Percentiles rank a stretch among this genome's conserved stretches.
Evolutionary conservation across 768 basidiomycete species (phyloP).

Genomic region (Aureoboletus auriporus): DNA sequence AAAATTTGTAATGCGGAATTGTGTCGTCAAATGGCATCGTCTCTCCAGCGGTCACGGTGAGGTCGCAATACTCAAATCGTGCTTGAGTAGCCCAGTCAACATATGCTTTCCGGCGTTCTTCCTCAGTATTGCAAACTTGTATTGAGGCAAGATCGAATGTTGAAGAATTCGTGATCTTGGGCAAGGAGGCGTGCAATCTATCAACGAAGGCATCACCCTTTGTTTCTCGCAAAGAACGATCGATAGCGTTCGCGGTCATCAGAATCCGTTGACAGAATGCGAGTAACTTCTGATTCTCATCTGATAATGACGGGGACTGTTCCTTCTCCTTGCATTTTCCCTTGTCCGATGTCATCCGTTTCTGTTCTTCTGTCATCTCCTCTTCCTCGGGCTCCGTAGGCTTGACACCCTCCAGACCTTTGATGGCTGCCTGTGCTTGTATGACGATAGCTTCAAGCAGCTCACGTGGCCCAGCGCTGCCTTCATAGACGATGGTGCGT

Average conservation of each 20-base stretch:
- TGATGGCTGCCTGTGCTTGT: constrained; percentile 89
- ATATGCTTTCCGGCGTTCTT: constrained; percentile 65
- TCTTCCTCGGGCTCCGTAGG: constrained; percentile 42
- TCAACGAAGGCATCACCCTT: constrained; percentile 87
- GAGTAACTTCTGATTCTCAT: constrained; percentile 76
- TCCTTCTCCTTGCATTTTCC: constrained; percentile 55
- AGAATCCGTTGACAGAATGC: constrained; percentile 86
- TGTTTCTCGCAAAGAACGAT: constrained; percentile 80
- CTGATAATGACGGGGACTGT: constrained; percentile 40
- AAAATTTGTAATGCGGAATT: constrained; percentile 75
- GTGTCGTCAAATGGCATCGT: constrained; percentile 42
- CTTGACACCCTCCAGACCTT: constrained; percentile 72
- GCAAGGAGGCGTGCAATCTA: constrained; percentile 70
- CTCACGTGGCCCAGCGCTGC: constrained; percentile 86
- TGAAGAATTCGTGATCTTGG: constrained; percentile 61
- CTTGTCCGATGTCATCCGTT: constrained; percentile 76
- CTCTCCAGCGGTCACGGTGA: constrained; percentile 45
- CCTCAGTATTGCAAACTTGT: constrained; percentile 55
- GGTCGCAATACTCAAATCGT: constrained; percentile 91
- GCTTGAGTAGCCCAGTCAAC: constrained; percentile 77
- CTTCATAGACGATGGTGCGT: constrained; percentile 84
- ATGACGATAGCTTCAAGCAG: constrained; percentile 88
- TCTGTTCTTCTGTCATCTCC: constrained; percentile 86
- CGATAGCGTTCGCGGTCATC: constrained; percentile 77
- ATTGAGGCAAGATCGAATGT: constrained; percentile 36